Percentiles rank a stretch among this genome's conserved stretches.
These are phyloP conservation scores for Camellia oleifera DNA, from an alignment of 179 eudicot genomes.

Conservation along the genomic window DNA sequence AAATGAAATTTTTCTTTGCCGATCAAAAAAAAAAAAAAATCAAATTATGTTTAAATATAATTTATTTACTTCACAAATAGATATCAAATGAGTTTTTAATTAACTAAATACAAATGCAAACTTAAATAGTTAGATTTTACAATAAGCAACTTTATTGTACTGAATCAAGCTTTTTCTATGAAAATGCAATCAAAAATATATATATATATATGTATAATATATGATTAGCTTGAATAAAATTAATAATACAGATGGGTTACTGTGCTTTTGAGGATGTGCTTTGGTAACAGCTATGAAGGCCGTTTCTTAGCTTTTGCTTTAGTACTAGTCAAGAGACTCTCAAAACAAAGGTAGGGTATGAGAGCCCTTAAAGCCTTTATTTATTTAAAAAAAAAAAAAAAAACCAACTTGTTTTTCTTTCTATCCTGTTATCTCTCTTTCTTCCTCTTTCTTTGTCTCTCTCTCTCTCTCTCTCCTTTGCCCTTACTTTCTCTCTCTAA, in stretches of 20 bases:
- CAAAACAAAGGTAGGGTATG: conserved; percentile 12
- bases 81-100: too few relatives aligned
- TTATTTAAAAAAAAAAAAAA: too few relatives aligned
- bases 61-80: too few relatives aligned
- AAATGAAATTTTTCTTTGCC: too few relatives aligned
- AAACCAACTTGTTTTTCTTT: too few relatives aligned
- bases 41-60: too few relatives aligned
- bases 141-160: background rate
- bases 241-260: conserved; percentile 7
- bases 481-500: conserved; percentile 14
- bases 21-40: too few relatives aligned
- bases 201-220: background rate
- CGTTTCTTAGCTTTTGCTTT: conserved; percentile 25
- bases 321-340: conserved; percentile 18
- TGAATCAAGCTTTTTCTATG: conserved; percentile 12
- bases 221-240: background rate
- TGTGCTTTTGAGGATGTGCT: conserved; percentile 18
- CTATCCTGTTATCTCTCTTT: conserved; percentile 11
- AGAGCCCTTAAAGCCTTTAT: background rate
- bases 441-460: too few relatives aligned
- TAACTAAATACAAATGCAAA: too few relatives aligned
- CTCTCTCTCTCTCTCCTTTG: conserved; percentile 17
- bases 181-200: background rate
- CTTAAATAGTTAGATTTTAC: too few relatives aligned
- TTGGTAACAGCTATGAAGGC: conserved; percentile 14